phyloP scores from a whole-genome alignment of 306 rosid species.

The Leucaena leucocephala region DNA sequence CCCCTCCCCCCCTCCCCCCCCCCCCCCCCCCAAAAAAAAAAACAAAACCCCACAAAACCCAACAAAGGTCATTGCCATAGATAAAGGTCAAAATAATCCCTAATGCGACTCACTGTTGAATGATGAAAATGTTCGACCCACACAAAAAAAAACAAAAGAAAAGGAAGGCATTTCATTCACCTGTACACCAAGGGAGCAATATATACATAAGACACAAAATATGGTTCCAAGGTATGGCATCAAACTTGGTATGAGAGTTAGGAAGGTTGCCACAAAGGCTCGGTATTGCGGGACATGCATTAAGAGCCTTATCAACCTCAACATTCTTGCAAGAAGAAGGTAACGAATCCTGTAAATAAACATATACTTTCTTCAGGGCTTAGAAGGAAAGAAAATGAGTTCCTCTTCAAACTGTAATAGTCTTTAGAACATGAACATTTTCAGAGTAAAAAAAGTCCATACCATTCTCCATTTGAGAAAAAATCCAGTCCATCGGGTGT shows the following conservation, averaged over 20 bases:
- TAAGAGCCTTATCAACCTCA: constrained; percentile 86
- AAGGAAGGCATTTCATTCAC: constrained; percentile 49
- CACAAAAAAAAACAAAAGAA: background rate
- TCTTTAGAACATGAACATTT: constrained; percentile 13
- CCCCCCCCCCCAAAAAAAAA: too few species aligned
- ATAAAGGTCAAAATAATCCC: constrained; percentile 27
- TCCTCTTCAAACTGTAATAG: constrained; percentile 1
- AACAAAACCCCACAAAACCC: too few species aligned
- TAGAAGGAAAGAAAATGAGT: constrained; percentile 26
- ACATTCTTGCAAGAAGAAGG: constrained; percentile 94
- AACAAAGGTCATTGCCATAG: background rate
- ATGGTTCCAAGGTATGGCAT: constrained; percentile 97
- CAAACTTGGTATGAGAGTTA: constrained; percentile 93
- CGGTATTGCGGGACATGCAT: constrained; percentile 81
- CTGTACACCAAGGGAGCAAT: constrained; percentile 93
- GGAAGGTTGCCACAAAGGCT: constrained; percentile 89
- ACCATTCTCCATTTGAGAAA: constrained; percentile 98
- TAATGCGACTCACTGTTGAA: constrained; percentile 30
- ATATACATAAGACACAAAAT: constrained; percentile 79
- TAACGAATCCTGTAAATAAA: constrained; percentile 83
- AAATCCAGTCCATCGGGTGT: constrained; percentile 59
- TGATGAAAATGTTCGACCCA: constrained; percentile 6
- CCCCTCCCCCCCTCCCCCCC: too few species aligned
- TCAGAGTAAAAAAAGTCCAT: constrained; percentile 31
- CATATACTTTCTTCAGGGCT: constrained; percentile 10